Conservation (phyloP, 192 early-diverging fungal species). For the Coemansia sp. region DNA sequence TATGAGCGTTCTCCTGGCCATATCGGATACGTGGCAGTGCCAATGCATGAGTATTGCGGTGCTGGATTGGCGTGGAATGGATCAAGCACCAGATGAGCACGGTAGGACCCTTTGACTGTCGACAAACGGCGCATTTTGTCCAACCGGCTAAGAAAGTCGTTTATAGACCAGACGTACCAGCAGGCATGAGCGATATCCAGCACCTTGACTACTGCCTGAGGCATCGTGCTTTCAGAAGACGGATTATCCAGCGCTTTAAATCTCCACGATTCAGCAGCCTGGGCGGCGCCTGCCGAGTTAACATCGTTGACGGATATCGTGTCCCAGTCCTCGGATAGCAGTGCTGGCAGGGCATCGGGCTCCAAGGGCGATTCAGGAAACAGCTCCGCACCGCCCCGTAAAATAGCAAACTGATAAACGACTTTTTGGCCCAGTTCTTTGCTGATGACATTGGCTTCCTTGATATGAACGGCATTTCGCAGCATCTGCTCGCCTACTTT, state of each 20-base stretch:
- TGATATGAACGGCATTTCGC: conserved; percentile 68
- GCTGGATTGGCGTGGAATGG: conserved; percentile 37
- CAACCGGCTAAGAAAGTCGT: conserved; percentile 57
- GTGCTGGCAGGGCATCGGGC: conserved; percentile 44
- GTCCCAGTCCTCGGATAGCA: conserved; percentile 43
- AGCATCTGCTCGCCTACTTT: conserved; percentile 66
- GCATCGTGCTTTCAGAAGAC: conserved; percentile 15
- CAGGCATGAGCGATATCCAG: conserved; percentile 52
- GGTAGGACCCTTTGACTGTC: conserved; percentile 37
- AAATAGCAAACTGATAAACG: conserved; percentile 78
- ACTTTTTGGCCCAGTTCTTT: conserved; percentile 79
- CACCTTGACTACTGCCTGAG: conserved; percentile 49
- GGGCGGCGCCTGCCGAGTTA: neutral
- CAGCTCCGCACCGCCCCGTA: conserved; percentile 54
- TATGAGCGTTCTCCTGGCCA: conserved; percentile 44
- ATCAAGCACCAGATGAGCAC: conserved; percentile 37
- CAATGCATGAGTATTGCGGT: conserved; percentile 42
- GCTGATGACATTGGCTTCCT: conserved; percentile 89
- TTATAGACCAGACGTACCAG: conserved; percentile 67
- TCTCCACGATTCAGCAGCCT: neutral
- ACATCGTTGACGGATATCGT: conserved; percentile 14
- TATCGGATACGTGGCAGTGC: conserved; percentile 32
- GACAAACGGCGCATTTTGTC: conserved; percentile 69
- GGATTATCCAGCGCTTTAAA: conserved; percentile 19
- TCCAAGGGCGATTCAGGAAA: conserved; percentile 46